phyloP scores from a whole-genome alignment of 768 basidiomycete genomes.

The Aureoboletus auriporus region DNA sequence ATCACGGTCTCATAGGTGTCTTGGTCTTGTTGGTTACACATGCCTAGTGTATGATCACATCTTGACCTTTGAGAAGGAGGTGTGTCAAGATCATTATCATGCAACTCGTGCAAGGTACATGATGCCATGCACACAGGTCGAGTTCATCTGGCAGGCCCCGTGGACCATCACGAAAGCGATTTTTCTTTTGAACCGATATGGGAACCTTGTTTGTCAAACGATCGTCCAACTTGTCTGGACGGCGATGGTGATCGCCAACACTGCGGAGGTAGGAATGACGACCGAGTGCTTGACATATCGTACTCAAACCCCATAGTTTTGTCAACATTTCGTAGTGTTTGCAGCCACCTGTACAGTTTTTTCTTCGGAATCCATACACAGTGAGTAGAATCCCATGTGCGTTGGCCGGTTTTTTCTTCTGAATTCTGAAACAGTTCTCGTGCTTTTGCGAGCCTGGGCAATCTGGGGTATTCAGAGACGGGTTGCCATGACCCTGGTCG shows the following conservation, averaged over 20 bases:
- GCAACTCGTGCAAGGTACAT: not conserved
- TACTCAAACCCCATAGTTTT: constrained; percentile 3
- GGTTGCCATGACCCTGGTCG: not conserved
- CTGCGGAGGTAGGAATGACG: not conserved
- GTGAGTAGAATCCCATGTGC: not conserved
- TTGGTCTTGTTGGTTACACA: constrained; percentile 6
- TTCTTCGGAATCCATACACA: constrained; percentile 12
- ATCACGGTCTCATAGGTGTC: constrained; percentile 1
- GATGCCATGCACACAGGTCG: constrained; percentile 1
- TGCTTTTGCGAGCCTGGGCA: constrained; percentile 18
- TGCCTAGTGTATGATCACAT: constrained; percentile 15
- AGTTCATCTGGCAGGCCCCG: constrained; percentile 15
- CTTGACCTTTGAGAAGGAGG: constrained; percentile 14
- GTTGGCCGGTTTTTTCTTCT: not conserved
- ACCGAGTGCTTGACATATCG: not conserved
- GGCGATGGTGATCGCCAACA: constrained; percentile 1
- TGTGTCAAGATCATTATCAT: not conserved
- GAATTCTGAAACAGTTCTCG: constrained; percentile 5
- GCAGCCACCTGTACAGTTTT: not conserved
- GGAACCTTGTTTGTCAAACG: constrained; percentile 11
- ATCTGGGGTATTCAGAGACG: constrained; percentile 11
- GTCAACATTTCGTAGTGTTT: not conserved
- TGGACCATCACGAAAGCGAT: constrained; percentile 7
- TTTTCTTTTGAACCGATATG: constrained; percentile 17
- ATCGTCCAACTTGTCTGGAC: constrained; percentile 3